phyloP scores from a whole-genome alignment of 2,329 filamentous ascomycete species.

The Colletotrichum sublineola region DNA sequence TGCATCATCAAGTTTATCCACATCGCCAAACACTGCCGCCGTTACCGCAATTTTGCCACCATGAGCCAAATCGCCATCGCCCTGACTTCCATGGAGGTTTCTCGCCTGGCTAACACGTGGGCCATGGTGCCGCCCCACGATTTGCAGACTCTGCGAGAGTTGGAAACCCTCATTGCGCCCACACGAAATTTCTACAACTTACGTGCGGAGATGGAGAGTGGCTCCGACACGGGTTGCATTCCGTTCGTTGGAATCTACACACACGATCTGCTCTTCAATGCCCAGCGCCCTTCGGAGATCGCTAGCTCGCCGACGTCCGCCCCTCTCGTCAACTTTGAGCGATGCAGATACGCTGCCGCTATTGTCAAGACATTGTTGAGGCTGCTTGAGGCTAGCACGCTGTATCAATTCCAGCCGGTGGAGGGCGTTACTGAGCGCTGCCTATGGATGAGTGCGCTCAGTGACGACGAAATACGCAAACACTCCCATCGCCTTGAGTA shows the following conservation, averaged over 20 bases:
- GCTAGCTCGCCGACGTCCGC: slow-evolving; percentile 75
- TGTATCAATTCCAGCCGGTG: slow-evolving; percentile 80
- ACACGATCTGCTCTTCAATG: slow-evolving; percentile 85
- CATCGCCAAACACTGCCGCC: slow-evolving; percentile 81
- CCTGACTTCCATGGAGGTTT: slow-evolving; percentile 79
- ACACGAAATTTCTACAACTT: slow-evolving; percentile 83
- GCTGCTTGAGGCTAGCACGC: slow-evolving; percentile 82
- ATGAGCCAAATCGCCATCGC: slow-evolving; percentile 86
- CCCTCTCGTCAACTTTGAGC: slow-evolving; percentile 85
- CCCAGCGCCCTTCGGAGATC: slow-evolving; percentile 82
- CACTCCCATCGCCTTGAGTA: slow-evolving; percentile 65
- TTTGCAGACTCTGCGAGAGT: slow-evolving; percentile 72
- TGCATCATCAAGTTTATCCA: slow-evolving; percentile 87
- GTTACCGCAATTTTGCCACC: slow-evolving; percentile 85
- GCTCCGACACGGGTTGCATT: slow-evolving; percentile 78
- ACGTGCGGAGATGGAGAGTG: slow-evolving; percentile 83
- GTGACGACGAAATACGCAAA: slow-evolving; percentile 78
- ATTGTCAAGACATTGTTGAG: slow-evolving; percentile 85
- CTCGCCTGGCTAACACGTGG: slow-evolving; percentile 79
- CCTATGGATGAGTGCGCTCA: slow-evolving; percentile 85
- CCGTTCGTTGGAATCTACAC: slow-evolving; percentile 89
- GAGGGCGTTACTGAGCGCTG: slow-evolving; percentile 84
- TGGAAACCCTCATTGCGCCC: slow-evolving; percentile 81
- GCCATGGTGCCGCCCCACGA: slow-evolving; percentile 75
- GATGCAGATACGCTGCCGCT: slow-evolving; percentile 79